These are phyloP conservation scores for Daldinia grandis DNA, from an alignment of 495 filamentous ascomycete genomes.

Conservation along the genomic window DNA sequence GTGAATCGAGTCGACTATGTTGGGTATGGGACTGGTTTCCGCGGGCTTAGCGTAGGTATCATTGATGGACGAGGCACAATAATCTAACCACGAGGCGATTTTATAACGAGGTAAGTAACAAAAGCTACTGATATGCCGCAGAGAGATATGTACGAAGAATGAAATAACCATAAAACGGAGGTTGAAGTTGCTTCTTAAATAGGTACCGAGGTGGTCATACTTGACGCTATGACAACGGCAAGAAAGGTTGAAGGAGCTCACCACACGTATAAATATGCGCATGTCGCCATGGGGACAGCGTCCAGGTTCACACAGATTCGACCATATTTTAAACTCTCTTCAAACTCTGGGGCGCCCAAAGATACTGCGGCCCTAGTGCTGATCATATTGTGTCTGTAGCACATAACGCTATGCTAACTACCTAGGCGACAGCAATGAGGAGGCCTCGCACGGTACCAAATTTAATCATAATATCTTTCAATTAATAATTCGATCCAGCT, in stretches of 20 bases:
- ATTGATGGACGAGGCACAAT: background rate
- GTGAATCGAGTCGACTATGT: background rate
- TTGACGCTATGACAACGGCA: background rate
- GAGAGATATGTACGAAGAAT: background rate
- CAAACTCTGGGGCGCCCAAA: background rate
- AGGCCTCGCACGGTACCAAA: no score
- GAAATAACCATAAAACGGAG: background rate
- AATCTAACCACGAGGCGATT: background rate
- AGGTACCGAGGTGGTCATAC: background rate
- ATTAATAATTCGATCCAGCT: no score
- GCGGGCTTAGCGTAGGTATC: background rate
- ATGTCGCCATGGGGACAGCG: background rate
- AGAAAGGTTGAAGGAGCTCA: background rate
- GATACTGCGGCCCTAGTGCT: no score
- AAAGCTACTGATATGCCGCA: background rate
- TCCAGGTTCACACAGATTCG: background rate
- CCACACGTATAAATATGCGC: background rate
- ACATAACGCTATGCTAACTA: no score
- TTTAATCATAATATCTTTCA: no score
- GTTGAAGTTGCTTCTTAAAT: background rate
- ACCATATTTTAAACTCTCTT: background rate
- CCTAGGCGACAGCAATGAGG: no score
- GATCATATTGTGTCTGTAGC: no score
- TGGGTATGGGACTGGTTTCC: background rate
- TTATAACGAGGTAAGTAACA: background rate